Conservation (phyloP, 768 basidiomycete species). For the Tulasnella sp. region DNA sequence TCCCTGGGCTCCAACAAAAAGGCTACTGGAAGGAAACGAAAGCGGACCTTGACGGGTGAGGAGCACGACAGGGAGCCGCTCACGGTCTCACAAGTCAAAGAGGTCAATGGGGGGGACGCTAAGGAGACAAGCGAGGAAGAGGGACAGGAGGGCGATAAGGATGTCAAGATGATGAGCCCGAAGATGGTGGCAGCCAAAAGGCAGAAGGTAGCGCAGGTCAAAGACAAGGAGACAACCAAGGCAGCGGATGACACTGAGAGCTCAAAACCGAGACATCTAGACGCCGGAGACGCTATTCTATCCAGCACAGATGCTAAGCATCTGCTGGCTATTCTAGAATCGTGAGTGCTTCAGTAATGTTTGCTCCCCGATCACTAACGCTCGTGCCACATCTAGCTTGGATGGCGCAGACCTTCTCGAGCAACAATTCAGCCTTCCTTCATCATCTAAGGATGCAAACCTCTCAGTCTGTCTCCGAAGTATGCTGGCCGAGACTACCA, state of each 20-base stretch:
- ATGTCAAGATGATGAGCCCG: neutral
- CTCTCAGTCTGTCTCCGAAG: slow-evolving; percentile 42
- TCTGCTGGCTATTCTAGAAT: slow-evolving; percentile 35
- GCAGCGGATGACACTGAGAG: neutral
- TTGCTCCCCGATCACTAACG: slow-evolving; percentile 1
- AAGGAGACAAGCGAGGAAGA: neutral
- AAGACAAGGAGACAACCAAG: neutral
- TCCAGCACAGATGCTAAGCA: slow-evolving; percentile 7
- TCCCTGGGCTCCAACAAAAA: neutral
- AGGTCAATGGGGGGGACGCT: slow-evolving; percentile 1
- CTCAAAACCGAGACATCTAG: slow-evolving; percentile 3
- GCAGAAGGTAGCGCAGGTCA: slow-evolving; percentile 5
- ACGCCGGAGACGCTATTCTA: slow-evolving; percentile 6
- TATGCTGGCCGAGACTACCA: slow-evolving; percentile 44
- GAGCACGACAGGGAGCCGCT: neutral
- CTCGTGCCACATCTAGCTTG: slow-evolving; percentile 33
- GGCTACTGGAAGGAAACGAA: slow-evolving; percentile 5
- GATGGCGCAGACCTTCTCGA: slow-evolving; percentile 71
- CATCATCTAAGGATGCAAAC: slow-evolving; percentile 31
- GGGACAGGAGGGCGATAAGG: slow-evolving; percentile 11
- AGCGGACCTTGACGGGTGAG: slow-evolving; percentile 4
- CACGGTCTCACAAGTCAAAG: neutral
- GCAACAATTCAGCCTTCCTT: slow-evolving; percentile 56
- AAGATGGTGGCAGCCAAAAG: neutral
- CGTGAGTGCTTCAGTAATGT: slow-evolving; percentile 30